A percentile compares a stretch with the other conserved stretches of the same genome.
phyloP scores from a whole-genome alignment of 352 stramenopile genomes.

The Phytophthora cryptogea region DNA sequence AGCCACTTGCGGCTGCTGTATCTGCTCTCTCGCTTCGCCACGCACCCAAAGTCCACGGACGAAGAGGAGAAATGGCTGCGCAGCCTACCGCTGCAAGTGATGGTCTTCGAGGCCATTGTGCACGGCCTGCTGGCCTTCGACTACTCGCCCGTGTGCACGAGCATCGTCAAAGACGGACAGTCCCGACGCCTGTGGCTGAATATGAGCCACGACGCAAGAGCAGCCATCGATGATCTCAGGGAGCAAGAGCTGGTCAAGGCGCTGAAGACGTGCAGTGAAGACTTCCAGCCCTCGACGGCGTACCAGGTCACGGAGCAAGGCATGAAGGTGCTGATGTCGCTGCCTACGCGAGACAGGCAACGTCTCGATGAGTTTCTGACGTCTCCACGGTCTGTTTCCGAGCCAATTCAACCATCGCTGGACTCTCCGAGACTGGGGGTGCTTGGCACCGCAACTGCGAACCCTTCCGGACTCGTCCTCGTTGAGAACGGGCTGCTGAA shows the following conservation, averaged over 20 bases:
- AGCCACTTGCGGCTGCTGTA: constrained; percentile 97
- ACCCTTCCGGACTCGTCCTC: constrained; percentile 78
- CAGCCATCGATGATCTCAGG: constrained; percentile 94
- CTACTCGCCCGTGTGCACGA: constrained; percentile 94
- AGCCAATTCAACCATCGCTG: background rate
- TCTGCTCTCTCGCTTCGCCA: constrained; percentile 95
- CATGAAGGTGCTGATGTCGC: constrained; percentile 42
- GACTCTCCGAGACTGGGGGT: constrained; percentile 13
- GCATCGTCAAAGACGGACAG: constrained; percentile 93
- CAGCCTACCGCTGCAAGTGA: constrained; percentile 94
- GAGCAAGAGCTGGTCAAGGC: constrained; percentile 96
- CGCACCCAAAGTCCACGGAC: constrained; percentile 84
- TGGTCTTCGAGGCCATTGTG: constrained; percentile 97
- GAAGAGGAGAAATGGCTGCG: constrained; percentile 96
- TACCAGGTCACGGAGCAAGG: constrained; percentile 86
- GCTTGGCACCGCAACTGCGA: background rate
- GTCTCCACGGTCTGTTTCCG: constrained; percentile 10
- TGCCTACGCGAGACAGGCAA: constrained; percentile 51
- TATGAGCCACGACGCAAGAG: constrained; percentile 95
- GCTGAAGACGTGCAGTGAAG: constrained; percentile 93
- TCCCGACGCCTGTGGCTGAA: constrained; percentile 92
- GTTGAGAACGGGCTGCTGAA: constrained; percentile 92
- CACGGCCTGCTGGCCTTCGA: constrained; percentile 95
- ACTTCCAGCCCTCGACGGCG: constrained; percentile 95
- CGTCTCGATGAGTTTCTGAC: constrained; percentile 69